phyloP scores from a whole-genome alignment of 2,329 filamentous ascomycete genomes.

The Pseudocercospora pini-densiflorae region DNA sequence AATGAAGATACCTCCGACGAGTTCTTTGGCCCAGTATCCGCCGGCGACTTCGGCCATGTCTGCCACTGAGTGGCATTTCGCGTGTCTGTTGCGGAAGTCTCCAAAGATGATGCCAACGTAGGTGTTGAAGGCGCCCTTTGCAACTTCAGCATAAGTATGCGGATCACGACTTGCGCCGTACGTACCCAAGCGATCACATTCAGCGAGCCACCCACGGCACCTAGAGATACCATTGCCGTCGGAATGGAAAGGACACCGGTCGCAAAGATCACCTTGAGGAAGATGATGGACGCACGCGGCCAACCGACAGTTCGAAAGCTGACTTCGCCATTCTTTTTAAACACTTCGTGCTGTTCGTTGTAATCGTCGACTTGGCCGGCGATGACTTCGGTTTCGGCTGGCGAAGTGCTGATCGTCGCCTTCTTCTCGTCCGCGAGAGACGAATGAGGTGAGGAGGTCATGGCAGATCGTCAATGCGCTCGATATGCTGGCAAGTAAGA shows the following conservation, averaged over 20 bases:
- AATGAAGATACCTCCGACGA: conserved; percentile 61
- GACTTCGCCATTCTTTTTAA: conserved; percentile 54
- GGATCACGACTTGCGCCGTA: conserved; percentile 48
- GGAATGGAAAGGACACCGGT: conserved; percentile 57
- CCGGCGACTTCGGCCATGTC: conserved; percentile 64
- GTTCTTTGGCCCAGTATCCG: conserved; percentile 56
- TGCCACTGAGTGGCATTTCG: conserved; percentile 57
- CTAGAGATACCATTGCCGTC: conserved; percentile 52
- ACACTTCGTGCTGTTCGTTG: conserved; percentile 52
- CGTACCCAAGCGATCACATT: conserved; percentile 52
- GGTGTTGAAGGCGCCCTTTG: conserved; percentile 3
- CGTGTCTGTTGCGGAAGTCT: conserved; percentile 55
- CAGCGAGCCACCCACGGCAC: conserved; percentile 53
- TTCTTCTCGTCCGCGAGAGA: conserved; percentile 5
- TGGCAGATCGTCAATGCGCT: not conserved
- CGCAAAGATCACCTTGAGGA: conserved; percentile 58
- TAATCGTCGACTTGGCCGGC: conserved; percentile 32
- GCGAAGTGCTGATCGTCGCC: not conserved
- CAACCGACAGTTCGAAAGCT: conserved; percentile 61
- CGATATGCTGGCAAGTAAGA: not conserved
- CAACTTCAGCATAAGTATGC: conserved; percentile 21
- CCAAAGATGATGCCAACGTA: conserved; percentile 21
- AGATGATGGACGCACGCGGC: conserved; percentile 57
- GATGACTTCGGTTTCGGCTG: conserved; percentile 7
- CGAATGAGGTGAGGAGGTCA: conserved; percentile 7